phyloP scores from a whole-genome alignment of 352 stramenopile species.

The Globisporangium cylindrosporum region DNA sequence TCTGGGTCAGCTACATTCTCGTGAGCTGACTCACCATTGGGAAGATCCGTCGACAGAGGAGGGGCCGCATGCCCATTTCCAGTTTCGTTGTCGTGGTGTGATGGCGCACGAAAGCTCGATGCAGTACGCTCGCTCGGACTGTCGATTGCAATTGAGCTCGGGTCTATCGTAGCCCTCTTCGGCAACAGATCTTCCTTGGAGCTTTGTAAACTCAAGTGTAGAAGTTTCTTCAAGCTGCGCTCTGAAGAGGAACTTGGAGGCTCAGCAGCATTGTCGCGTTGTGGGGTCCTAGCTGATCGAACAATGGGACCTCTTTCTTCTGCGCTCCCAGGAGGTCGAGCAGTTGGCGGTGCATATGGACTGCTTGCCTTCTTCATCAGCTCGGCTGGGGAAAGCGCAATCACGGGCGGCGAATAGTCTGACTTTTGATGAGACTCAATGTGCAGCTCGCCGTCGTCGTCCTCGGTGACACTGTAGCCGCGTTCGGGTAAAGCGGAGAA shows the following conservation, averaged over 20 bases:
- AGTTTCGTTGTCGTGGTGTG: not conserved
- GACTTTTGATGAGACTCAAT: not conserved
- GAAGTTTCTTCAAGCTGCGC: not conserved
- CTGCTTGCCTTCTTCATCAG: slow-evolving; percentile 48
- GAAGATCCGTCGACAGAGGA: not conserved
- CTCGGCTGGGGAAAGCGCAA: slow-evolving; percentile 47
- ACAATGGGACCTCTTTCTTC: not conserved
- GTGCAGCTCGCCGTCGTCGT: slow-evolving; percentile 1
- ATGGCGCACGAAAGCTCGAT: not conserved
- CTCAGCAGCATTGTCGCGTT: not conserved
- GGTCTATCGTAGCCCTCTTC: not conserved
- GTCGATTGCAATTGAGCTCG: not conserved
- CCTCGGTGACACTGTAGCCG: not conserved
- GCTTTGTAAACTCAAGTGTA: not conserved
- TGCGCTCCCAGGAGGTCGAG: slow-evolving; percentile 1
- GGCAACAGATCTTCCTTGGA: not conserved
- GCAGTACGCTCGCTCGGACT: not conserved
- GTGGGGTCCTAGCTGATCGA: not conserved
- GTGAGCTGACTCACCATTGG: not conserved
- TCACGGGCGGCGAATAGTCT: slow-evolving; percentile 19
- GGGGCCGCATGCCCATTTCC: not conserved
- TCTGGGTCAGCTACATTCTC: not conserved
- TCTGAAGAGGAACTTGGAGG: not conserved
- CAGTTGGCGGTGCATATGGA: slow-evolving; percentile 9
- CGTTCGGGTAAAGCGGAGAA: slow-evolving; percentile 5